Percentiles rank a stretch among this genome's conserved stretches.
Conservation (phyloP, 306 rosid genomes). For the Cucumis sativus region DNA sequence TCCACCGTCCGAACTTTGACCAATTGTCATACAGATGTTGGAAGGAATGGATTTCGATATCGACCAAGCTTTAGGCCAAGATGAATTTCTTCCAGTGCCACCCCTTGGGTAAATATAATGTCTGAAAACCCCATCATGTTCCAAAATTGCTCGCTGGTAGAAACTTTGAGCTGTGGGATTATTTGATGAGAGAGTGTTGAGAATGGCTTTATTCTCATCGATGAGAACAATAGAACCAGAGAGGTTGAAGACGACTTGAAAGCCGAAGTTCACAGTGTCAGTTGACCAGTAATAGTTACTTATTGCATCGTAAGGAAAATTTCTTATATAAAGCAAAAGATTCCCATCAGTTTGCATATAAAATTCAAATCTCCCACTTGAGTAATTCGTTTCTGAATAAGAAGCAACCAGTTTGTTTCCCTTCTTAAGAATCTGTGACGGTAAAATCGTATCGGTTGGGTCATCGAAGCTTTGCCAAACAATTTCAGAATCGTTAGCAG, state of each 20-base stretch:
- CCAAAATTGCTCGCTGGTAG: conserved; percentile 50
- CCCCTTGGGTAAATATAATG: conserved; percentile 31
- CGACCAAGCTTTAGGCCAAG: conserved; percentile 16
- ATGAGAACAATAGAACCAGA: conserved; percentile 24
- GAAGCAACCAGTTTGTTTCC: too few species aligned
- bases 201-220: conserved; percentile 3
- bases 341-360: neutral
- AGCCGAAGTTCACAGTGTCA: neutral
- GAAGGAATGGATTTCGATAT: neutral
- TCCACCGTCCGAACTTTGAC: neutral
- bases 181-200: neutral
- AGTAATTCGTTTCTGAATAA: conserved; percentile 23
- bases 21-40: conserved; percentile 12
- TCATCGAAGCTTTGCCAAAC: too few species aligned
- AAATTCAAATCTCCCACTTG: conserved; percentile 40
- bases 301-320: conserved; percentile 15
- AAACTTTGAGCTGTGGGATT: neutral
- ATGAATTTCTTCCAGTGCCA: neutral
- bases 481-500: too few species aligned
- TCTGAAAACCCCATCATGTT: conserved; percentile 44
- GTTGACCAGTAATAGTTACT: conserved; percentile 15
- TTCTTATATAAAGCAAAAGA: conserved; percentile 16
- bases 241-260: conserved; percentile 18
- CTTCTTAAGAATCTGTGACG: too few species aligned
- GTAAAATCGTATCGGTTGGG: too few species aligned